Conservation (phyloP, 176 grass and related monocot genomes). For the Cenchrus americanus region DNA sequence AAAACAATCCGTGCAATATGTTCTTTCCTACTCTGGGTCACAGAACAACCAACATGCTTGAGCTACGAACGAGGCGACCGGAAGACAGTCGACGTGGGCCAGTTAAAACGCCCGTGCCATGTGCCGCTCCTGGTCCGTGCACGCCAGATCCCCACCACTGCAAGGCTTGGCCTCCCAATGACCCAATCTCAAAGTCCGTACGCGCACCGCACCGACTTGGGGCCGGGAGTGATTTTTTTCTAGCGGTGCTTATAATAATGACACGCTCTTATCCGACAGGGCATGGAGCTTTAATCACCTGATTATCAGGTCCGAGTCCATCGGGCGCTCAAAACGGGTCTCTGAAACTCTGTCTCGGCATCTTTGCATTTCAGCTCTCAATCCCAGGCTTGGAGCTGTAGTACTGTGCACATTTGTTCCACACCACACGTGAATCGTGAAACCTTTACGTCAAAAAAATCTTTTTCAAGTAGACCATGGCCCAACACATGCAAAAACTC, state of each 20-base stretch:
- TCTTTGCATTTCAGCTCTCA: background rate
- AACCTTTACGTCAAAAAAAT: too few relatives aligned
- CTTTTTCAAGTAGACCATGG: too few relatives aligned
- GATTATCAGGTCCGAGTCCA: constrained; percentile 1
- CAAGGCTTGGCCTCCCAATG: too few relatives aligned
- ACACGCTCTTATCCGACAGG: constrained; percentile 26
- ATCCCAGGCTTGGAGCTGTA: background rate
- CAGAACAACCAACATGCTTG: background rate
- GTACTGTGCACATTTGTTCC: background rate
- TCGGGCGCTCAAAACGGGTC: background rate
- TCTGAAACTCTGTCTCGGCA: background rate
- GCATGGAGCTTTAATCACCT: background rate
- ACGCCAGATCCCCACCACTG: background rate
- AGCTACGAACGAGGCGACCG: background rate
- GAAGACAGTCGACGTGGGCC: background rate
- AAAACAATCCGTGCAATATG: too few relatives aligned
- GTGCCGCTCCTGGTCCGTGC: background rate
- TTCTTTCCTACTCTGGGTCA: background rate
- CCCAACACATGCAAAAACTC: too few relatives aligned
- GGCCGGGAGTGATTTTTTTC: background rate
- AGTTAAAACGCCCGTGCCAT: background rate
- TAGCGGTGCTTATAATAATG: background rate
- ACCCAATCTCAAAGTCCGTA: background rate
- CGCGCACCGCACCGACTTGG: background rate
- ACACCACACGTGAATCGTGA: too few relatives aligned